These are phyloP conservation scores for Hypoxylon trugodes DNA, from an alignment of 495 filamentous ascomycete species.

Conservation along the genomic window DNA sequence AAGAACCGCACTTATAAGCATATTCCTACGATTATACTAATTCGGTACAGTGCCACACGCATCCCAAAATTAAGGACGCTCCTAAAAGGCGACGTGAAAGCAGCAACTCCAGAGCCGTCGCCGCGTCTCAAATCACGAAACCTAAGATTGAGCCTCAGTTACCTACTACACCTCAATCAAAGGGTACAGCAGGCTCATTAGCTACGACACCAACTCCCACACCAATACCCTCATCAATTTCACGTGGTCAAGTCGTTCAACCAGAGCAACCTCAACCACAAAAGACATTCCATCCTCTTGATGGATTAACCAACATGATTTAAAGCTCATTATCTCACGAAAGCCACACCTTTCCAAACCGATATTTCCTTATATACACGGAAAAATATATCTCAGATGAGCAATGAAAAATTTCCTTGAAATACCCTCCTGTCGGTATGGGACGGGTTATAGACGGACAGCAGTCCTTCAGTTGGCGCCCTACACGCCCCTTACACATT, in stretches of 20 bases:
- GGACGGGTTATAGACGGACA: slow-evolving; percentile 32
- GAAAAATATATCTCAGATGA: slow-evolving; percentile 23
- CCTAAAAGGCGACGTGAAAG: slow-evolving; percentile 75
- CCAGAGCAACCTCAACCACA: slow-evolving; percentile 44
- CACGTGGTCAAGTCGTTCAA: slow-evolving; percentile 34
- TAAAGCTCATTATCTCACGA: slow-evolving; percentile 33
- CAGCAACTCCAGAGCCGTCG: slow-evolving; percentile 55
- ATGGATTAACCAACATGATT: slow-evolving; percentile 55
- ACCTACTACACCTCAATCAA: slow-evolving; percentile 53
- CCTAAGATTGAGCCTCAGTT: slow-evolving; percentile 48
- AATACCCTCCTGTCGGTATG: slow-evolving; percentile 1
- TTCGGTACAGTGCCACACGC: slow-evolving; percentile 70
- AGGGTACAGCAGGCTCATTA: slow-evolving; percentile 46
- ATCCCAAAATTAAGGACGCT: slow-evolving; percentile 76
- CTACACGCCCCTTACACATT: not conserved
- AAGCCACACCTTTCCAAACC: not conserved
- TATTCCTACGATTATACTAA: slow-evolving; percentile 13
- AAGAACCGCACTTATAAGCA: slow-evolving; percentile 32
- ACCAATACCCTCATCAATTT: slow-evolving; percentile 31
- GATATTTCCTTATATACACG: slow-evolving; percentile 19
- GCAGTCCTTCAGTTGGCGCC: slow-evolving; percentile 1
- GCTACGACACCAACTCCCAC: slow-evolving; percentile 50
- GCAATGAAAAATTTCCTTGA: slow-evolving; percentile 30
- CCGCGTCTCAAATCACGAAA: slow-evolving; percentile 47
- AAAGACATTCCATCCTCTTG: slow-evolving; percentile 42